Evolutionary conservation across 345 rosid genomes (phyloP), one percentile per base, ranked within the genome.

Genomic region (Salix exigua): DNA sequence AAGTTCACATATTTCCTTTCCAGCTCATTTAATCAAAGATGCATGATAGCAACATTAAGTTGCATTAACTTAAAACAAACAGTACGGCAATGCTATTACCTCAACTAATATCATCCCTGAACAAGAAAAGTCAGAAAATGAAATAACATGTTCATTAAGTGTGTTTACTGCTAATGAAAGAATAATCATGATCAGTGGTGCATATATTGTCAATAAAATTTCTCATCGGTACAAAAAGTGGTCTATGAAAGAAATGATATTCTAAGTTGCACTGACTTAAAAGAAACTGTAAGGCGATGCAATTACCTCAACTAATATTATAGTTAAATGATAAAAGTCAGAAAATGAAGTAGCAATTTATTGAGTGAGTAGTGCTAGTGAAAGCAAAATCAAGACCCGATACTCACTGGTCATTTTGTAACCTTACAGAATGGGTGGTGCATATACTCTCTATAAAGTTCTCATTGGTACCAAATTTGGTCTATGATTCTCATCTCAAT

Each of bases 1-100:
- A 31, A 71, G 65, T 72, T 72, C 66, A 72, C 17, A n/a, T 33
- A 60, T 58, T 53, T 72, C 51, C 65, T 53, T 71, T 51, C 21
- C 37, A 16, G 46, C 40, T 71, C 44, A 25, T 50, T 71, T 51
- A 23, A 50, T 16, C 25, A 14, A 35, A 33, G 38, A 23, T 33
- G 12, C 65, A 70, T 0, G n/a, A 35, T 53, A 30, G 51, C 28
- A 30, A 19, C 46, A 72, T 21, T 12, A 13, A 14, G 51, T 4
- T 55, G 31, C 16, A 13, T 46, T 7, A n/a, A 72, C 74, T 33
- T 33, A 72, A n/a, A 72, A 26, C n/a, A 35, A 72, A 17, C 18
- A 16, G 21, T 23, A 33, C 0, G 2, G 23, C 40, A 12, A 72
- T 2, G 3, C 23, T 37, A 55, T 72, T 25, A 28, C 76, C 61